Evolutionary conservation across 2,329 filamentous ascomycete genomes (phyloP), one percentile per base, ranked within the genome.

Genomic region (Massarina eburnea): DNA sequence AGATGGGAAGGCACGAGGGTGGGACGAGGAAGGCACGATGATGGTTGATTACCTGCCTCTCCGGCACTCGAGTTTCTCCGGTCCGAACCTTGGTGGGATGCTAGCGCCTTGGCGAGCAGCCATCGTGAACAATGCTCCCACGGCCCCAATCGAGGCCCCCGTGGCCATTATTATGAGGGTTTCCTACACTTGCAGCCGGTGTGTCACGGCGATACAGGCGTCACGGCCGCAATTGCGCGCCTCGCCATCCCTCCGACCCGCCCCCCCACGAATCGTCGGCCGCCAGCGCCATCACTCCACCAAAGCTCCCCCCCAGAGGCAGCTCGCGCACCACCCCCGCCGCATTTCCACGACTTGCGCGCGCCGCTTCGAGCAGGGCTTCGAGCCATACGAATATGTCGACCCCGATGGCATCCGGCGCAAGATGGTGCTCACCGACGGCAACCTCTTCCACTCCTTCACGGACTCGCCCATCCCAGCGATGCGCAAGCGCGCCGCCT

Each of bases 391-490:
- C 45, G 66, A 69, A 40, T 70, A 68, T 54, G 61, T 67, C 39
- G 64, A 65, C 37, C 64, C 62, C 0, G 64, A 68, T 41, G 64
- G 66, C 19, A 57, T 61, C 36, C 58, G 46, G n/a, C 58, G 65
- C 63, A 64, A 51, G 45, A 50, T 55, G 40, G 68, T 82, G 38
- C 78, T 95, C 20, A 77, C 77, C 52, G 79, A 84, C 40, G 84
- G 95, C 72, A 87, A 96, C 67, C 85, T 99, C 45, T 99, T 97
- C 77, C 92, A 99, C 72, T 84, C 89, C 8, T 95, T 94, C 70
- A 89, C 89, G 27, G 80, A 86, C 54, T 99, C 94, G 12, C 94
- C 95, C 8, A 88, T 92, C 33, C 86, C 89, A 30, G 86, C 88
- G 51, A 96, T 99, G 54, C 84, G 92, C 59, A 83, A 84, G 60